Evolutionary conservation across 495 filamentous ascomycete genomes (phyloP).

Genomic region (Parathielavia hyrcaniae): DNA sequence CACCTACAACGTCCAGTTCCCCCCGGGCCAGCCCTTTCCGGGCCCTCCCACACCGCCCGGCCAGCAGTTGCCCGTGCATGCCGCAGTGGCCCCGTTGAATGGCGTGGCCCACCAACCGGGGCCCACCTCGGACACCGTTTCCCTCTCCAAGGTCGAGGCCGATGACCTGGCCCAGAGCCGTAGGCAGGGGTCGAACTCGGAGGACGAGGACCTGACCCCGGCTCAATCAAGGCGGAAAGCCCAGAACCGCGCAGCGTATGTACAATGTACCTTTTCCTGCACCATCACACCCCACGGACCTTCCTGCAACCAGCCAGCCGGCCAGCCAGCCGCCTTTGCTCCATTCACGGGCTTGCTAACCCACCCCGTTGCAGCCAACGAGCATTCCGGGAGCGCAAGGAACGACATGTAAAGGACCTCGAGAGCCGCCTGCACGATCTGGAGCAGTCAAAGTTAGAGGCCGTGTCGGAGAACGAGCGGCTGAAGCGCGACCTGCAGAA

Average conservation of each 20-base stretch:
- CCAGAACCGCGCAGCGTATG: conserved; percentile 94
- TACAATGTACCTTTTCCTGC: conserved; percentile 24
- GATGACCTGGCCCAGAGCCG: conserved; percentile 24
- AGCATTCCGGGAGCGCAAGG: conserved; percentile 95
- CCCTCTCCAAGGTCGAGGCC: conserved; percentile 37
- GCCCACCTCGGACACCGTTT: conserved; percentile 29
- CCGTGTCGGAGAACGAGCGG: conserved; percentile 66
- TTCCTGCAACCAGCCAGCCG: not conserved
- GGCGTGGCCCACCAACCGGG: conserved; percentile 24
- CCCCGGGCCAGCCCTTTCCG: conserved; percentile 35
- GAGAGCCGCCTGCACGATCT: conserved; percentile 76
- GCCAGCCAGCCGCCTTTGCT: not conserved
- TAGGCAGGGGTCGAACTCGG: conserved; percentile 43
- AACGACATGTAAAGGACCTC: conserved; percentile 85
- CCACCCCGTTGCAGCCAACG: conserved; percentile 63
- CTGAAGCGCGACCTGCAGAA: conserved; percentile 74
- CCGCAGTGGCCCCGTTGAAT: conserved; percentile 25
- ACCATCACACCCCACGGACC: not conserved
- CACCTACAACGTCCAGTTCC: conserved; percentile 39
- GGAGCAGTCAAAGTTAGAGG: conserved; percentile 47
- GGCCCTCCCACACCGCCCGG: conserved; percentile 43
- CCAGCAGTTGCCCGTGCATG: conserved; percentile 24
- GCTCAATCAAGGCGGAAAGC: conserved; percentile 85
- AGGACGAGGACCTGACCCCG: conserved; percentile 60
- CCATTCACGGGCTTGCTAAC: conserved; percentile 14